phyloP scores from a whole-genome alignment of 179 eudicot species.

The Silene coronaria region DNA sequence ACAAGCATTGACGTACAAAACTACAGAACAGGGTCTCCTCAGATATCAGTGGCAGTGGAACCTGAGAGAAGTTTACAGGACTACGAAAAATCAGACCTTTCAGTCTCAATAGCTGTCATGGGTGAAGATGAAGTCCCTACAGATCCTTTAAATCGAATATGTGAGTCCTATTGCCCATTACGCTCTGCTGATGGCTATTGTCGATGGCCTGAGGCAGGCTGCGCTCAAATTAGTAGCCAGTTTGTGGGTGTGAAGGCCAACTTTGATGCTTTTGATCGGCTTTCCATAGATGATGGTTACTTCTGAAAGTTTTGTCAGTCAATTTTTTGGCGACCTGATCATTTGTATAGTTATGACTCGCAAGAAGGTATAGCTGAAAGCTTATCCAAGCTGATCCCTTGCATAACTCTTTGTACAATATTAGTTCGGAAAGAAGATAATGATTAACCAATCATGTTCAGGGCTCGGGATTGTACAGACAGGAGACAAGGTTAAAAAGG shows the following conservation, averaged over 20 bases:
- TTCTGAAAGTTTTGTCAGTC: slow-evolving; percentile 32
- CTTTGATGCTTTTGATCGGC: slow-evolving; percentile 89
- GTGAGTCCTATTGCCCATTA: slow-evolving; percentile 78
- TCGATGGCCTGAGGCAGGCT: slow-evolving; percentile 89
- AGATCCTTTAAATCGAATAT: slow-evolving; percentile 46
- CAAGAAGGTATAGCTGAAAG: slow-evolving; percentile 14
- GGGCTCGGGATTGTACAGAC: slow-evolving; percentile 30
- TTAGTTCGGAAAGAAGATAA: slow-evolving; percentile 9
- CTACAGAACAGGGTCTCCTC: slow-evolving; percentile 39
- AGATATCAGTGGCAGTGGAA: slow-evolving; percentile 32
- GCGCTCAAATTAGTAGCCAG: slow-evolving; percentile 87
- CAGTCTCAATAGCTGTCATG: slow-evolving; percentile 45
- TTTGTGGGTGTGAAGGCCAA: slow-evolving; percentile 85
- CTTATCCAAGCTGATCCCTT: background rate
- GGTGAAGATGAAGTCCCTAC: slow-evolving; percentile 46
- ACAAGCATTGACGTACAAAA: slow-evolving; percentile 58
- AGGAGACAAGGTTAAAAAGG: background rate
- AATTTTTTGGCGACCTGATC: slow-evolving; percentile 24
- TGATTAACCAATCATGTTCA: slow-evolving; percentile 10
- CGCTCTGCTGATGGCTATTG: slow-evolving; percentile 72
- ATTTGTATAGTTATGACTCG: slow-evolving; percentile 13
- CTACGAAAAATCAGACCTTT: slow-evolving; percentile 64
- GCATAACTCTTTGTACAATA: slow-evolving; percentile 11
- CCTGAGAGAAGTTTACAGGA: slow-evolving; percentile 28
- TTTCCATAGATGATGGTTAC: slow-evolving; percentile 82